These are phyloP conservation scores for Brassica juncea DNA, from an alignment of 345 rosid genomes.

Conservation along the genomic window DNA sequence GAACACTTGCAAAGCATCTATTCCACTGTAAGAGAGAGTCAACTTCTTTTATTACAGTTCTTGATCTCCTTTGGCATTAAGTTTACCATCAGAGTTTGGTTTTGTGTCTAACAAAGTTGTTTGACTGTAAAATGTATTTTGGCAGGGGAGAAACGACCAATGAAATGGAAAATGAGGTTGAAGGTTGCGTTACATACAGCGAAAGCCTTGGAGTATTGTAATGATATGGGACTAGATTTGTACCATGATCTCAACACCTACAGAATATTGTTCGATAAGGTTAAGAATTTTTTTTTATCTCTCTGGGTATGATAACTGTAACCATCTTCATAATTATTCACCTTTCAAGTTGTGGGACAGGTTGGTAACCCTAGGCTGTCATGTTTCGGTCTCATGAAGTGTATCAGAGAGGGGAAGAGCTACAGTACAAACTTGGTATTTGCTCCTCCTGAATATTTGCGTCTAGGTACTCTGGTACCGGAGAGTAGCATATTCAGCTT, in stretches of 20 bases:
- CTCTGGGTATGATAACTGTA: neutral
- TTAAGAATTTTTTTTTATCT: neutral
- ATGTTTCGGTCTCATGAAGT: conserved; percentile 94
- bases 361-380: conserved; percentile 91
- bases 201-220: conserved; percentile 81
- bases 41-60: neutral
- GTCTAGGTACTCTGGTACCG: conserved; percentile 54
- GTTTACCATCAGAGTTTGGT: neutral
- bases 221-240: conserved; percentile 77
- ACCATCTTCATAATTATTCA: neutral
- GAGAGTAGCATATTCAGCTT: conserved; percentile 98
- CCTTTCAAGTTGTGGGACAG: conserved; percentile 39
- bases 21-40: conserved; percentile 67
- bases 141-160: conserved; percentile 92
- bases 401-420: conserved; percentile 92
- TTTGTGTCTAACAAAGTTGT: neutral
- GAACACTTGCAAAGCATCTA: conserved; percentile 92
- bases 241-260: conserved; percentile 97
- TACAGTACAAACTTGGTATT: conserved; percentile 95
- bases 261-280: conserved; percentile 88
- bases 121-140: conserved; percentile 3
- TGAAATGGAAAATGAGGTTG: conserved; percentile 97
- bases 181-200: conserved; percentile 84
- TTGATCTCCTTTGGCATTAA: neutral
- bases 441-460: conserved; percentile 95